phyloP scores from a whole-genome alignment of 1,139 yeast species.

The Protomyces gravidus region DNA sequence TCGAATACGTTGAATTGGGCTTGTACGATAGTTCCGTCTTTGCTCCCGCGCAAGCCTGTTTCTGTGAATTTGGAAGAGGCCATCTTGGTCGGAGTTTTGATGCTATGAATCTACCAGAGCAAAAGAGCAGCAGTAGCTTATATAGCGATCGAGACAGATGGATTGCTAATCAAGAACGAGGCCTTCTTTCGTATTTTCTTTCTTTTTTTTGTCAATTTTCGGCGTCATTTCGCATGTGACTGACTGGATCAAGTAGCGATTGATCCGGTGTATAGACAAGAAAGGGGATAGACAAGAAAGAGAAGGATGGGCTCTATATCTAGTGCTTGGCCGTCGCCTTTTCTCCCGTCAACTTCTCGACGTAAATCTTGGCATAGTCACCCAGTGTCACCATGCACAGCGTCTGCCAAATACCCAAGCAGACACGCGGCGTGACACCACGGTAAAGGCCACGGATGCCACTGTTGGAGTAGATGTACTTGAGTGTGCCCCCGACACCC shows the following conservation, averaged over 20 bases:
- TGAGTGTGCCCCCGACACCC: conserved; percentile 71
- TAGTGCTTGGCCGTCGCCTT: conserved; percentile 49
- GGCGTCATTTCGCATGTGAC: no score
- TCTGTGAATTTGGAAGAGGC: neutral
- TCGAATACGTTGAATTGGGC: conserved; percentile 9
- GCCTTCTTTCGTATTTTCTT: no score
- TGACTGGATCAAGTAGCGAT: no score
- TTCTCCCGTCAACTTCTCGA: conserved; percentile 57
- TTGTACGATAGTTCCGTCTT: conserved; percentile 5
- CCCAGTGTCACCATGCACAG: conserved; percentile 99
- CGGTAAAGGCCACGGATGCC: conserved; percentile 90
- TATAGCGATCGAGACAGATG: no score
- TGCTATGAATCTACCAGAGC: no score
- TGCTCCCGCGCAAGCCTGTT: conserved; percentile 2
- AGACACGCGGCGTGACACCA: conserved; percentile 96
- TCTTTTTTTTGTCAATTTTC: no score
- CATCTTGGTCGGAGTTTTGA: no score
- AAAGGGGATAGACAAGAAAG: no score
- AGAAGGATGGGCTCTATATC: no score
- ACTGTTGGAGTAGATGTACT: conserved; percentile 72
- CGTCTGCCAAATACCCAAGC: conserved; percentile 96
- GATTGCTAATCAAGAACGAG: no score
- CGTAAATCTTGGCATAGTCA: conserved; percentile 73
- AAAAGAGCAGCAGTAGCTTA: no score
- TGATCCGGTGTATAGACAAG: no score